Conservation (phyloP, 257 asterid species). For the Solanum peruvianum region DNA sequence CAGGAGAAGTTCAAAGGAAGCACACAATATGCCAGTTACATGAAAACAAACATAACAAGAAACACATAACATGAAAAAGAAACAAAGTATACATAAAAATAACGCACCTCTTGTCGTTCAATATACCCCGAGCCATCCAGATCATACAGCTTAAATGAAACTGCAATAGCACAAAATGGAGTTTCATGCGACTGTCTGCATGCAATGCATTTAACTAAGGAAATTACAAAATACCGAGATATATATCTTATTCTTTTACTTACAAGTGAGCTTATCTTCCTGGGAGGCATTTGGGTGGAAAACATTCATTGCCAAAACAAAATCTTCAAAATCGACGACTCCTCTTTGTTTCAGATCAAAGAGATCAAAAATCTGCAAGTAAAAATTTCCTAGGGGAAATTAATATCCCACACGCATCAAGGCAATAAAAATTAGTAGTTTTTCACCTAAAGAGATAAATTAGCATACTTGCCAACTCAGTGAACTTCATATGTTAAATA, state of each 20-base stretch:
- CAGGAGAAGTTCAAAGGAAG: background rate
- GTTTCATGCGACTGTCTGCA: background rate
- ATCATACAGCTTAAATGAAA: slow-evolving; percentile 90
- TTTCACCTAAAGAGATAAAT: background rate
- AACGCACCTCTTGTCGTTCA: slow-evolving; percentile 82
- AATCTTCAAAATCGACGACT: slow-evolving; percentile 92
- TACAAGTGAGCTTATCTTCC: slow-evolving; percentile 89
- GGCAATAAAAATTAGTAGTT: background rate
- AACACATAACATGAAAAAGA: background rate
- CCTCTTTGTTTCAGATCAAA: slow-evolving; percentile 94
- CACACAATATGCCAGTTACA: background rate
- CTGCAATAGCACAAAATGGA: slow-evolving; percentile 29
- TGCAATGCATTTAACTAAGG: background rate
- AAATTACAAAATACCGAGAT: background rate
- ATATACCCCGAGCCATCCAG: slow-evolving; percentile 91
- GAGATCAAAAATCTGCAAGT: slow-evolving; percentile 82
- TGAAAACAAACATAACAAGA: background rate
- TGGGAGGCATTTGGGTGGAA: slow-evolving; percentile 94
- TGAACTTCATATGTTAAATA: background rate
- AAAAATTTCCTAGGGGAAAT: background rate
- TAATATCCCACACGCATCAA: background rate
- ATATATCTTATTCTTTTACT: slow-evolving; percentile 3
- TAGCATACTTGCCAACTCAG: background rate
- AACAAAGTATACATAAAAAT: background rate
- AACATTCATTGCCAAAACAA: slow-evolving; percentile 82